These are phyloP conservation scores for Jacaranda copaia DNA, from an alignment of 257 asterid species.

Conservation along the genomic window DNA sequence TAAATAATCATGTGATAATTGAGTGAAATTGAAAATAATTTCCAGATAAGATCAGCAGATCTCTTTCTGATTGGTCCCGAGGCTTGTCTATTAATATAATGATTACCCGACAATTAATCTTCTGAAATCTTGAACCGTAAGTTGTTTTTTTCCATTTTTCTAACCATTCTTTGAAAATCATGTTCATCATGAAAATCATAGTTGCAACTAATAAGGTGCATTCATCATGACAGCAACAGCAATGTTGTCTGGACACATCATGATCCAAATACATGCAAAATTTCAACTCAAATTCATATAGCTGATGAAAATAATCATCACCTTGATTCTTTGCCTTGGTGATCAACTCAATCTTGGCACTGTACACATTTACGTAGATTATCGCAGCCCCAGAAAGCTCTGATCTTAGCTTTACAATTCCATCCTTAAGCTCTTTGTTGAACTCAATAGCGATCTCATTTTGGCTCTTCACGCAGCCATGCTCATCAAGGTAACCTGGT, in stretches of 20 bases:
- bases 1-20: constrained; percentile 5
- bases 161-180: background rate
- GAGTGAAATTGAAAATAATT: background rate
- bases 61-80: background rate
- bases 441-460: constrained; percentile 56
- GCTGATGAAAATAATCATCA: background rate
- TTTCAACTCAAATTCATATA: no score
- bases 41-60: background rate
- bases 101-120: background rate
- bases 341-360: constrained; percentile 64
- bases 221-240: background rate
- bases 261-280: background rate
- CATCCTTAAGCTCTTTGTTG: constrained; percentile 54
- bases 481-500: constrained; percentile 52
- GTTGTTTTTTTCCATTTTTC: background rate
- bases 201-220: background rate
- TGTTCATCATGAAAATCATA: background rate
- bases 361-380: constrained; percentile 62
- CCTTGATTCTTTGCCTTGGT: constrained; percentile 56
- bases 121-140: background rate
- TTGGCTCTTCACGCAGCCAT: constrained; percentile 58
- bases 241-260: background rate
- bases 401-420: constrained; percentile 42
- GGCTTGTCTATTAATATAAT: constrained; percentile 5
- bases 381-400: constrained; percentile 51